Evolutionary conservation across 306 rosid species (phyloP).

Genomic region (Sicyos edulis): DNA sequence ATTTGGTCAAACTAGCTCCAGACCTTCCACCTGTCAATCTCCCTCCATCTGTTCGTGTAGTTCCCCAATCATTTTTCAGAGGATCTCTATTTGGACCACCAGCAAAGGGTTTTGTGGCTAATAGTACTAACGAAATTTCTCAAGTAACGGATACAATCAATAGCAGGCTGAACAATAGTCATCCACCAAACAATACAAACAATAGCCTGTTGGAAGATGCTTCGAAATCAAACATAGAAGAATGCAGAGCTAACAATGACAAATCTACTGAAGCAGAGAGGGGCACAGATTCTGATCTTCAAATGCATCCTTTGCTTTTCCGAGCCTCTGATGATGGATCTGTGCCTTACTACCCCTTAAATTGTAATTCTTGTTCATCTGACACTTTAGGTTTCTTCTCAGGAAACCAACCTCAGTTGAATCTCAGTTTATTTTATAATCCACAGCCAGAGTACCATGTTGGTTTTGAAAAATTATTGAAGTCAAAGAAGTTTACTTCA

Average conservation of each 20-base stretch:
- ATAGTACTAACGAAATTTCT: conserved; percentile 42
- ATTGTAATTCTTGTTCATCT: conserved; percentile 43
- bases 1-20: conserved; percentile 76
- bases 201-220: conserved; percentile 26
- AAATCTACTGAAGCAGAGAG: conserved; percentile 43
- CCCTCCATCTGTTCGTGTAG: conserved; percentile 81
- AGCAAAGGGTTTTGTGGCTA: conserved; percentile 36
- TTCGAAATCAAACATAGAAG: conserved; percentile 31
- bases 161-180: conserved; percentile 26
- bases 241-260: conserved; percentile 36
- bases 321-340: conserved; percentile 60
- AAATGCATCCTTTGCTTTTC: conserved; percentile 93
- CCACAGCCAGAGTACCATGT: conserved; percentile 50
- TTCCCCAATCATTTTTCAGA: conserved; percentile 67
- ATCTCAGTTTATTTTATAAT: conserved; percentile 59
- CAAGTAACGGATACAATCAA: conserved; percentile 26
- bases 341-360: conserved; percentile 50
- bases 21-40: conserved; percentile 90
- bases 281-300: conserved; percentile 49
- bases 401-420: conserved; percentile 68
- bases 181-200: conserved; percentile 20
- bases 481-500: conserved; percentile 44
- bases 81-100: conserved; percentile 46
- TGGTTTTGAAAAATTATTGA: conserved; percentile 39
- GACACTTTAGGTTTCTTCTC: conserved; percentile 57